Evolutionary conservation across 2,329 filamentous ascomycete genomes (phyloP), one percentile per base, ranked within the genome.

Genomic region (Aspergillus tubingensis): DNA sequence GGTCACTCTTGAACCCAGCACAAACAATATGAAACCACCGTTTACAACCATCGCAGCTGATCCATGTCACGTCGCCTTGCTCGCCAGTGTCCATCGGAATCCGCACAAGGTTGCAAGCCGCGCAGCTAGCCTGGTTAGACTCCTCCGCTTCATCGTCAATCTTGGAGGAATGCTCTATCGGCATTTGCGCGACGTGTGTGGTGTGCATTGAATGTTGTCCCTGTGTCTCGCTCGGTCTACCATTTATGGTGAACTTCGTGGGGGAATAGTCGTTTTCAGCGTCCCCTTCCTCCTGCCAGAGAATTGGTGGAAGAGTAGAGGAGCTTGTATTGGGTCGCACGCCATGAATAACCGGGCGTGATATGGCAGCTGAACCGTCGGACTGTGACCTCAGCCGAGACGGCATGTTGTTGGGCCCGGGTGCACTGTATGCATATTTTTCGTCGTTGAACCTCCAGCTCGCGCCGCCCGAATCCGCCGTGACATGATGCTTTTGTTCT

Each of bases 11-110:
- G 73, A 89, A 88, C 3, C 86, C 86, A 53, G 86, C 86, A 70
- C 87, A 90, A 56, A 85, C 82, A 61, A 86, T 86, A 74, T 90
- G 87, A 68, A 86, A 88, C 87, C 87, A 90, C 59, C 81, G 81
- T 69, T 88, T 87, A 75, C 87, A 90, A 25, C 85, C 86, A 72
- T 89, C 86, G 70, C 87, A 90, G 44, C 83, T 84, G 62, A 90
- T 87, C 87, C 87, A 90, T 13, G 80, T 80, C 59, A 79, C 77
- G 62, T 80, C 78, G 57, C 84, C 80, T 64, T 88, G 83, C 56
- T 86, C 84, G 21, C 76, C 76, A 10, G 77, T 80, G 36, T 81
- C 80, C 21, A 78, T 73, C 38, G 82, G 80, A 54, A 83, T 80
- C 19, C 85, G 81, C 49, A 82, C 77, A 58, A 83, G 80, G 43